A percentile compares a stretch with the other conserved stretches of the same genome.
Evolutionary conservation across 2,329 filamentous ascomycete genomes (phyloP).

Genomic region (Penicillium sp.): DNA sequence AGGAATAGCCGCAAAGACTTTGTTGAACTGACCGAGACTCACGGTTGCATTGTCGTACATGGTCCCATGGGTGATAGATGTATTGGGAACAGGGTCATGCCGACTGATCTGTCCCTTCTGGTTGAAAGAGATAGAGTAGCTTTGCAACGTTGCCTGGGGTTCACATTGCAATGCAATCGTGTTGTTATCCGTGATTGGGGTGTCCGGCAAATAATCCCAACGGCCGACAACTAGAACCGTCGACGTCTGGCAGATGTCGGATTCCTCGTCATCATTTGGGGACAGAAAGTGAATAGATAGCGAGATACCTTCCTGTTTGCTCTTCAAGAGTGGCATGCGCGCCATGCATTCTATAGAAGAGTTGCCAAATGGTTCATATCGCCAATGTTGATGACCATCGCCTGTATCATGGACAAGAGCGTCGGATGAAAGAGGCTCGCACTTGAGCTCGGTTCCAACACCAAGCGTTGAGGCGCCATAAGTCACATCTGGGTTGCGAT

Average conservation of each 20-base stretch:
- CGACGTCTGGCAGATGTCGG: conserved; percentile 26
- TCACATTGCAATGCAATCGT: conserved; percentile 30
- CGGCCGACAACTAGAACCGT: conserved; percentile 27
- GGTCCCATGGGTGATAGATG: conserved; percentile 17
- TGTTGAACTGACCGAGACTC: conserved; percentile 31
- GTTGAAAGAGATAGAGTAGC: conserved; percentile 24
- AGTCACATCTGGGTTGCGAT: conserved; percentile 17
- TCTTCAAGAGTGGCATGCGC: conserved; percentile 20
- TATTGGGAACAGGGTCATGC: conserved; percentile 14
- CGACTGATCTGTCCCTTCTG: conserved; percentile 23
- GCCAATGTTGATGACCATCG: conserved; percentile 19
- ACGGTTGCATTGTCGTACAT: conserved; percentile 30
- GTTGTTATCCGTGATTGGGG: conserved; percentile 19
- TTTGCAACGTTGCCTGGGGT: conserved; percentile 19
- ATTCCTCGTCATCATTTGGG: conserved; percentile 15
- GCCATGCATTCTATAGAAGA: conserved; percentile 21
- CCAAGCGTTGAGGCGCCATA: conserved; percentile 26
- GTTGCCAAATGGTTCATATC: conserved; percentile 21
- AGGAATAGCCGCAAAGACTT: conserved; percentile 29
- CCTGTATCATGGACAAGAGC: conserved; percentile 11
- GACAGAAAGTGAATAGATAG: conserved; percentile 31
- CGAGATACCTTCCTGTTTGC: conserved; percentile 19
- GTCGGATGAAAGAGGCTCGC: conserved; percentile 15
- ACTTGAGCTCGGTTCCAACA: conserved; percentile 23
- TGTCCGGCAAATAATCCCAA: conserved; percentile 26